A percentile compares a stretch with the other conserved stretches of the same genome.
Conservation (phyloP, 192 early-diverging fungal genomes). For the Jimgerdemannia lactiflua region DNA sequence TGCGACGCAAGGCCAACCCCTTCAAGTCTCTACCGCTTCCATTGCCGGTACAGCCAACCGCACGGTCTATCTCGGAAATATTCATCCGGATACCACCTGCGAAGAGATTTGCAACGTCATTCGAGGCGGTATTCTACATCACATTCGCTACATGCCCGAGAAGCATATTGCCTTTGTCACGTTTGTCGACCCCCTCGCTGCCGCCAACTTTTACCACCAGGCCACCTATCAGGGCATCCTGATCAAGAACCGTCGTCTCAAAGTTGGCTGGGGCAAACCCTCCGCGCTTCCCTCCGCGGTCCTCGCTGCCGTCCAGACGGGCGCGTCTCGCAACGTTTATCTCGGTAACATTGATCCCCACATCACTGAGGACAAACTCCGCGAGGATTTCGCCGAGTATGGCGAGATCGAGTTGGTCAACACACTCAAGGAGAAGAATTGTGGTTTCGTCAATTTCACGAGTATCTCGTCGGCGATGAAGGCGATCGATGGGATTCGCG, state of each 20-base stretch:
- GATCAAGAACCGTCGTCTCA: conserved; percentile 71
- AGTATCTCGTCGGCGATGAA: conserved; percentile 71
- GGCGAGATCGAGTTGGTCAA: conserved; percentile 90
- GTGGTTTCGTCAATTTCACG: conserved; percentile 85
- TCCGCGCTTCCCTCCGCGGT: conserved; percentile 50
- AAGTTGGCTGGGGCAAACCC: conserved; percentile 82
- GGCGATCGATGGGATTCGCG: conserved; percentile 70
- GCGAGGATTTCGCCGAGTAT: conserved; percentile 73
- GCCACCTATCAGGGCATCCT: conserved; percentile 58
- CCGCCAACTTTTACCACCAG: conserved; percentile 59
- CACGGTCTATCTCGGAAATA: conserved; percentile 81
- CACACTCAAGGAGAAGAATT: conserved; percentile 77
- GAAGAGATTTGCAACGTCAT: conserved; percentile 87
- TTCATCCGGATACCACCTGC: conserved; percentile 71
- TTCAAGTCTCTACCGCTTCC: conserved; percentile 2
- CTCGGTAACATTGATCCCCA: conserved; percentile 64
- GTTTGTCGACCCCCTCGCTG: conserved; percentile 73
- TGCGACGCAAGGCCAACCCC: not conserved
- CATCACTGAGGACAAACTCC: conserved; percentile 67
- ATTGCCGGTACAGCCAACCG: conserved; percentile 52
- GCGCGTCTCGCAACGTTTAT: conserved; percentile 82
- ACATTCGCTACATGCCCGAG: conserved; percentile 69
- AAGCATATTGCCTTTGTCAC: conserved; percentile 85
- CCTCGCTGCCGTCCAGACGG: conserved; percentile 50
- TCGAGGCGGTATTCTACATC: conserved; percentile 81